phyloP scores from a whole-genome alignment of 2,329 filamentous ascomycete genomes.

The Colletotrichum caudatum region DNA sequence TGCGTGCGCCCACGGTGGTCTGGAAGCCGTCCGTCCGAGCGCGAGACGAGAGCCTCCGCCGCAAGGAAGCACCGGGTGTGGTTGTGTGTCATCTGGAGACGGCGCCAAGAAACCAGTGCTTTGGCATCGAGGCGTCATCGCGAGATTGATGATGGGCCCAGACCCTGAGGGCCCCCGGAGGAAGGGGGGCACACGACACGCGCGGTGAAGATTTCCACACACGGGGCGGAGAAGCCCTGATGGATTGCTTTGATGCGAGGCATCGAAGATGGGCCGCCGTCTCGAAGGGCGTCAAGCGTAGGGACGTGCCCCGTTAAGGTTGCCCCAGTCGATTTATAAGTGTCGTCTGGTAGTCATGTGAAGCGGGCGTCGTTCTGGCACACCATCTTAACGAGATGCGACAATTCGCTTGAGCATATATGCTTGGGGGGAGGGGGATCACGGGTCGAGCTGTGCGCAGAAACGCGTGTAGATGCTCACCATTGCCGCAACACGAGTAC shows the following conservation, averaged over 20 bases:
- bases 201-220: neutral
- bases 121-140: constrained; percentile 26
- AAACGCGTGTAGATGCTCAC: no score
- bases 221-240: constrained; percentile 22
- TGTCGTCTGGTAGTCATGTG: constrained; percentile 19
- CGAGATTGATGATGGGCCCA: constrained; percentile 4
- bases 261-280: neutral
- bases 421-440: constrained; percentile 17
- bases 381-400: constrained; percentile 36
- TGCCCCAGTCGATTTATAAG: constrained; percentile 11
- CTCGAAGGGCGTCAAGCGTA: neutral
- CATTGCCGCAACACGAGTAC: neutral
- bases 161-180: neutral
- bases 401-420: constrained; percentile 33
- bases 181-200: neutral
- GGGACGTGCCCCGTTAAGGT: constrained; percentile 16
- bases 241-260: constrained; percentile 4
- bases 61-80: constrained; percentile 3
- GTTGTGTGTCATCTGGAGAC: constrained; percentile 17
- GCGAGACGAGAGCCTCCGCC: constrained; percentile 2
- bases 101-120: constrained; percentile 28
- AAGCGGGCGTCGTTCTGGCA: constrained; percentile 28
- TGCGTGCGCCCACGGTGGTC: neutral
- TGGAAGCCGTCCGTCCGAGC: neutral
- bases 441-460: constrained; percentile 24